Evolutionary conservation across 257 asterid species (phyloP), one percentile per base, ranked within the genome.

Genomic region (Forsythia viridissima): DNA sequence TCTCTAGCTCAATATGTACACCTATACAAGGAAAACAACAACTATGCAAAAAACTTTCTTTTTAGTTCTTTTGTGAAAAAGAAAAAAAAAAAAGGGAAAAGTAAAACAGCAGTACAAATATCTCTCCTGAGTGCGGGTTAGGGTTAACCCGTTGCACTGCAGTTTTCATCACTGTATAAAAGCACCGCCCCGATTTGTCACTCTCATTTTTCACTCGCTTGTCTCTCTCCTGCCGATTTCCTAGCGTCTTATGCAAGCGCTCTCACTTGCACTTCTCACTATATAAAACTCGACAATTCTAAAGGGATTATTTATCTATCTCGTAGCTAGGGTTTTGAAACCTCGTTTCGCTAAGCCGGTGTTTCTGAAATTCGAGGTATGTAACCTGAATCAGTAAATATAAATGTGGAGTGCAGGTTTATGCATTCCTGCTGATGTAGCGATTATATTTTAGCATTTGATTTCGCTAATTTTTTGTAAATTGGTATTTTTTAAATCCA

Each of bases 71-170:
- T 30, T 30, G 34, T 30, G 34, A 30, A 30, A 30, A 39, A 39
- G 3, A 39, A 39, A 39, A 39, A 30, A 30, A 1, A 30, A 30
- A 30, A 30, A 30, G 1, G 1, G 34, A 30, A 30, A 30, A 30
- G 34, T 30, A 30, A 30, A 30, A 30, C 34, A 30, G 34, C 34
- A 30, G 34, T 30, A 30, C 34, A 30, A 46, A 48, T 13, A 48
- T 48, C 34, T n/a, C 67, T 8, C 11, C 9, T n/a, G 67, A 20
- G n/a, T 9, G 36, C 67, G 67, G 66, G 36, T 59, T 59, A 59
- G 67, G 67, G 67, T 59, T 20, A n/a, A 59, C 67, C 67, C 67
- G 67, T 59, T 59, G 67, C 67, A 36, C n/a, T 59, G 21, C 67
- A 13, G 21, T 21, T 20, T 21, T 12, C 51, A 43, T 59, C n/a